Evolutionary conservation across 768 basidiomycete species (phyloP).

Genomic region (Collybia nuda): DNA sequence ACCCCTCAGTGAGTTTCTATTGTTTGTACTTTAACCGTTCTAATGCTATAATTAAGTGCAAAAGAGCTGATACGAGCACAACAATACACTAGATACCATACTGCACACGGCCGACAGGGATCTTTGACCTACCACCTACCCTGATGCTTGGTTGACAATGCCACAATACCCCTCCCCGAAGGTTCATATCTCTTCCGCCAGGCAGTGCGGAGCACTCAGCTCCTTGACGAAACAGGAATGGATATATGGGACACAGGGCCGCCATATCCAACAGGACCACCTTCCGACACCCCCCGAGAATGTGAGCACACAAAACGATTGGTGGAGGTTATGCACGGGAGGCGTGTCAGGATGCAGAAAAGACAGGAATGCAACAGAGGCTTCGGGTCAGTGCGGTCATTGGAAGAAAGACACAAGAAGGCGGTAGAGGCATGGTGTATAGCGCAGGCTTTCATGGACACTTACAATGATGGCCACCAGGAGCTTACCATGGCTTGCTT

Average conservation of each 20-base stretch:
- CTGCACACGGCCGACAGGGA: no score
- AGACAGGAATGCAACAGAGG: neutral
- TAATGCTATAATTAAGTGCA: neutral
- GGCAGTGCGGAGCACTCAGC: neutral
- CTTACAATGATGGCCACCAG: neutral
- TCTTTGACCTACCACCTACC: no score
- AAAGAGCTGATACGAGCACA: neutral
- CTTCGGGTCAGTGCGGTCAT: neutral
- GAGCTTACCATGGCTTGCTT: neutral
- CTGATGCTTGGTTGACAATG: neutral
- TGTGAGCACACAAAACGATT: neutral
- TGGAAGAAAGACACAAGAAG: neutral
- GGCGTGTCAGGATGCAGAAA: neutral
- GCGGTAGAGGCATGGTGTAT: neutral
- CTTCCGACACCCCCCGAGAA: neutral
- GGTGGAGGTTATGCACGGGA: neutral
- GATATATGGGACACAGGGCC: conserved; percentile 1
- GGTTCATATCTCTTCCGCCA: neutral
- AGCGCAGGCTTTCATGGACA: neutral
- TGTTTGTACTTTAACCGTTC: neutral
- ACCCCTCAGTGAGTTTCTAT: neutral
- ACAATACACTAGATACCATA: neutral
- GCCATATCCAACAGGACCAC: conserved; percentile 1
- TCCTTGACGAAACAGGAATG: neutral
- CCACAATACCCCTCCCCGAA: no score